These are phyloP conservation scores for Benincasa hispida DNA, from an alignment of 306 rosid genomes.

Conservation along the genomic window DNA sequence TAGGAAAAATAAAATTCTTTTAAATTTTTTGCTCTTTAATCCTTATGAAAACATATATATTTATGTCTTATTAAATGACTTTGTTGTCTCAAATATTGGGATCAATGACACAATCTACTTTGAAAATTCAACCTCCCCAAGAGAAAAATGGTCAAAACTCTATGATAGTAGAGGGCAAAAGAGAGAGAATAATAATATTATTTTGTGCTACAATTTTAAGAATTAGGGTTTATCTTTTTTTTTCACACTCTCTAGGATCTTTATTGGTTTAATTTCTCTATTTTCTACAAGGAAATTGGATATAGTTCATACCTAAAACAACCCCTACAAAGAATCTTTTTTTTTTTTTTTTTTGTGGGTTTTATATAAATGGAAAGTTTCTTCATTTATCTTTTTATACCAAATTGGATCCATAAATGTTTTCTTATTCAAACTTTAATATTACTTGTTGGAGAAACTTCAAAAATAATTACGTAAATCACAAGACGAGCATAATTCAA, in stretches of 20 bases:
- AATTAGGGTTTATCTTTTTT: not conserved
- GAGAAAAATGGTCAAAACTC: not conserved
- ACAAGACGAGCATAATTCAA: no score
- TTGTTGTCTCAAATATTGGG: slow-evolving; percentile 5
- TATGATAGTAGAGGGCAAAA: not conserved
- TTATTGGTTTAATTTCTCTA: not conserved
- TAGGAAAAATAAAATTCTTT: no score
- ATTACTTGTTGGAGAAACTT: not conserved
- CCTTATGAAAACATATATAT: not conserved
- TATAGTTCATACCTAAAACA: not conserved
- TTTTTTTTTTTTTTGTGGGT: no score
- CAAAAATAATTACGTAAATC: not conserved
- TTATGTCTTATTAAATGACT: not conserved
- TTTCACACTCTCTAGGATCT: not conserved
- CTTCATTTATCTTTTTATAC: not conserved
- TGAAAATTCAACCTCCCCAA: not conserved
- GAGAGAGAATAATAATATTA: no score
- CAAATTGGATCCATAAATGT: not conserved
- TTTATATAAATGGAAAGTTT: not conserved
- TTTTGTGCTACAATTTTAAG: not conserved
- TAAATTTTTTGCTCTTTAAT: not conserved
- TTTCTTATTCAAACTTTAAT: not conserved
- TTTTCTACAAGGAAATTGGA: not conserved
- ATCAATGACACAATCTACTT: not conserved
- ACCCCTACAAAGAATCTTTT: not conserved